These are phyloP conservation scores for Pleurostoma richardsiae DNA, from an alignment of 2,329 filamentous ascomycete genomes.

Conservation along the genomic window DNA sequence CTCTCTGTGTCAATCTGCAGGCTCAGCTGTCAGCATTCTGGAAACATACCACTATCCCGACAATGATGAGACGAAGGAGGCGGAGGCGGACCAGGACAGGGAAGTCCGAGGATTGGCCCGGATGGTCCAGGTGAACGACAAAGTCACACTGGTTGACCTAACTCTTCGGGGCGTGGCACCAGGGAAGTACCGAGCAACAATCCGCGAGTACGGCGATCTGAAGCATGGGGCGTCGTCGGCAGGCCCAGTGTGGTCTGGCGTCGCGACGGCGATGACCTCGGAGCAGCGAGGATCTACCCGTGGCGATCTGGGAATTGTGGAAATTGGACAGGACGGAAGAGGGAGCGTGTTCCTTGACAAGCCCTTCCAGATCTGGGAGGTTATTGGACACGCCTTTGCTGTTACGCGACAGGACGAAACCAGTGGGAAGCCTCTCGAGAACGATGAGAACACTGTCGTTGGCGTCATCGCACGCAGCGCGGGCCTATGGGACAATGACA, in stretches of 20 bases:
- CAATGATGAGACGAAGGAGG: slow-evolving; percentile 16
- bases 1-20: slow-evolving; percentile 26
- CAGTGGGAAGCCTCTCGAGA: slow-evolving; percentile 52
- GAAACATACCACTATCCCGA: slow-evolving; percentile 68
- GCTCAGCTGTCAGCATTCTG: slow-evolving; percentile 89
- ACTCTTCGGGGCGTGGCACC: slow-evolving; percentile 77
- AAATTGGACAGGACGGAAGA: slow-evolving; percentile 69
- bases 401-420: slow-evolving; percentile 63
- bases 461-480: slow-evolving; percentile 94
- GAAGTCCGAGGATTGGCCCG: slow-evolving; percentile 81
- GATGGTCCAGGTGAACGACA: slow-evolving; percentile 85
- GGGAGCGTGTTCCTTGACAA: slow-evolving; percentile 79
- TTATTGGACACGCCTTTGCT: slow-evolving; percentile 90
- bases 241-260: slow-evolving; percentile 70
- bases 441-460: slow-evolving; percentile 81
- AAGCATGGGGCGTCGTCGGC: slow-evolving; percentile 77
- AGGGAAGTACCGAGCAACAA: slow-evolving; percentile 77
- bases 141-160: slow-evolving; percentile 78
- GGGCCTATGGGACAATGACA: slow-evolving; percentile 98
- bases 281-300: slow-evolving; percentile 42
- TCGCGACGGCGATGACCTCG: slow-evolving; percentile 26
- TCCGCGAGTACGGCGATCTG: slow-evolving; percentile 84
- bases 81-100: slow-evolving; percentile 27
- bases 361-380: slow-evolving; percentile 86
- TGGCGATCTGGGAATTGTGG: slow-evolving; percentile 68